phyloP scores from a whole-genome alignment of 768 basidiomycete genomes.

The Phlegmacium glaucopus region DNA sequence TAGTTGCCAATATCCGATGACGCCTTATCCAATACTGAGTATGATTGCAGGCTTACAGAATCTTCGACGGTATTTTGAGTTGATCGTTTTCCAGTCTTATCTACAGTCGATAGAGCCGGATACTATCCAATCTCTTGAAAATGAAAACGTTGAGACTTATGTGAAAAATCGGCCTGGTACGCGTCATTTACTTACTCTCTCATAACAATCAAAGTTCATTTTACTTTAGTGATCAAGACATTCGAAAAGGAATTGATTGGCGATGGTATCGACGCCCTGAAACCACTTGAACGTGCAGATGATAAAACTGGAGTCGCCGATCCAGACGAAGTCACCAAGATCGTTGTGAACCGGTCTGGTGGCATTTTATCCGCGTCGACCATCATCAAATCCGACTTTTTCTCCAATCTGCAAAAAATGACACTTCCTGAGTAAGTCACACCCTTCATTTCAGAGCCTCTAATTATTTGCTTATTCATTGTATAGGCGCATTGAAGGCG shows the following conservation, averaged over 20 bases:
- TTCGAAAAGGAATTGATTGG: slow-evolving; percentile 86
- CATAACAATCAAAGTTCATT: neutral
- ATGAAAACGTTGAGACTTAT: slow-evolving; percentile 75
- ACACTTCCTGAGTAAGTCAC: slow-evolving; percentile 79
- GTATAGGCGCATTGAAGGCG: slow-evolving; percentile 78
- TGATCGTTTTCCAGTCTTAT: slow-evolving; percentile 89
- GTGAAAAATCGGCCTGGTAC: slow-evolving; percentile 82
- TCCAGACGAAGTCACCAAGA: slow-evolving; percentile 86
- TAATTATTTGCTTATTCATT: neutral
- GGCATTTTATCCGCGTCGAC: slow-evolving; percentile 86
- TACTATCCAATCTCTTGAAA: slow-evolving; percentile 69
- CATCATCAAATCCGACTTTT: slow-evolving; percentile 95
- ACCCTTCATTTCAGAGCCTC: neutral
- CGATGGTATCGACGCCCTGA: slow-evolving; percentile 76
- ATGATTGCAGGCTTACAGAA: slow-evolving; percentile 61
- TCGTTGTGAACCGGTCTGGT: slow-evolving; percentile 83
- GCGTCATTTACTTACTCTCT: slow-evolving; percentile 4
- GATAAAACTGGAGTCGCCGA: slow-evolving; percentile 67
- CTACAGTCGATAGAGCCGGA: slow-evolving; percentile 79
- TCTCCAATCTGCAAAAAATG: slow-evolving; percentile 94
- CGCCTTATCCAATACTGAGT: slow-evolving; percentile 3
- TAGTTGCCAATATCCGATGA: slow-evolving; percentile 4
- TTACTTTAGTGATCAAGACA: slow-evolving; percentile 77
- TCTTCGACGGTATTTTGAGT: slow-evolving; percentile 78
- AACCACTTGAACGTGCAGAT: slow-evolving; percentile 75